phyloP scores from a whole-genome alignment of 1,284 basidiomycete genomes.

The Leccinum angustisporum region DNA sequence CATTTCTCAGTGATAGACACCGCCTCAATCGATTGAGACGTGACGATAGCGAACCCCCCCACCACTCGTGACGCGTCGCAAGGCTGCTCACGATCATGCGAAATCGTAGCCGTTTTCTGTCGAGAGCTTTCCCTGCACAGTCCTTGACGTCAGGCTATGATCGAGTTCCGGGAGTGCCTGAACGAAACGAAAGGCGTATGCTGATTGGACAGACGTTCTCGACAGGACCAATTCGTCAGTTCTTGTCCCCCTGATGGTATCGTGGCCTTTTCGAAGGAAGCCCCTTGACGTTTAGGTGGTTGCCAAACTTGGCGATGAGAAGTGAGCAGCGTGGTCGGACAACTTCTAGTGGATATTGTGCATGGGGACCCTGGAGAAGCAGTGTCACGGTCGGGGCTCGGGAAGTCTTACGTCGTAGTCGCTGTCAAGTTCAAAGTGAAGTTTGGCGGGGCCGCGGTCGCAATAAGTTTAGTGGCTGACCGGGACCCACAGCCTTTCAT shows the following conservation, averaged over 20 bases:
- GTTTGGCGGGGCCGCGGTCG: slow-evolving; percentile 14
- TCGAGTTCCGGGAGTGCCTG: neutral
- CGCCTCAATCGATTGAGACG: slow-evolving; percentile 9
- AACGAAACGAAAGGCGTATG: neutral
- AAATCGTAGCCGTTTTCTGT: slow-evolving; percentile 16
- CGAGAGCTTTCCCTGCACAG: slow-evolving; percentile 21
- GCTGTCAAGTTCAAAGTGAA: neutral
- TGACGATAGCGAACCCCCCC: slow-evolving; percentile 13
- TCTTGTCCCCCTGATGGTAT: neutral
- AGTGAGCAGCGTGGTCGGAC: neutral
- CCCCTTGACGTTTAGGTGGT: neutral
- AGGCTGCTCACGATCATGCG: neutral
- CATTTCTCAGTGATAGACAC: slow-evolving; percentile 17
- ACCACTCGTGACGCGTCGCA: neutral
- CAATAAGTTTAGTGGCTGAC: slow-evolving; percentile 12
- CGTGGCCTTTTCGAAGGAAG: neutral
- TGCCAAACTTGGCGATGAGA: neutral
- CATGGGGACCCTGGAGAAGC: neutral
- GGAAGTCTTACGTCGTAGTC: neutral
- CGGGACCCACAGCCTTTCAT: slow-evolving; percentile 3
- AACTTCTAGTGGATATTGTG: neutral
- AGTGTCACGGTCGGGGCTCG: neutral
- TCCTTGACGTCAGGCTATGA: slow-evolving; percentile 27
- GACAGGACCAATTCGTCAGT: neutral
- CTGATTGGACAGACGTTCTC: slow-evolving; percentile 1